These are phyloP conservation scores for Talaromyces atroroseus DNA, from an alignment of 2,329 filamentous ascomycete genomes.

Conservation along the genomic window DNA sequence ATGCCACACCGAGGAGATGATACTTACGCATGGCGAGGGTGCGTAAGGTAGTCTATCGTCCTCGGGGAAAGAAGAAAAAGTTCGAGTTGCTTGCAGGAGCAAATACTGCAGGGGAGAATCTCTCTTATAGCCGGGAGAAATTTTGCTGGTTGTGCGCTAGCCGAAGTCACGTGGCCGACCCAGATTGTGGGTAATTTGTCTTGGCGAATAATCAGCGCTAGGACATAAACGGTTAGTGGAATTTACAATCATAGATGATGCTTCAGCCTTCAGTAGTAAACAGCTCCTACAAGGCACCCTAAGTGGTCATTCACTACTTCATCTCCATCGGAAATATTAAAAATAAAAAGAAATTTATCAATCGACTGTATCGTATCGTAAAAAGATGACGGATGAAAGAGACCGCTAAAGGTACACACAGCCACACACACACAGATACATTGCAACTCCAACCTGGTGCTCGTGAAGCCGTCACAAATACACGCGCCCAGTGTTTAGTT, in stretches of 20 bases:
- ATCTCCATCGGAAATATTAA: background rate
- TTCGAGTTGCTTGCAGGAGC: constrained; percentile 10
- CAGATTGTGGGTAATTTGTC: background rate
- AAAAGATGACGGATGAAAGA: constrained; percentile 12
- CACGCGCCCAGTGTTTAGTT: constrained; percentile 33
- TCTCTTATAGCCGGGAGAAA: constrained; percentile 5
- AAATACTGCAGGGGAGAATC: constrained; percentile 14
- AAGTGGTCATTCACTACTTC: background rate
- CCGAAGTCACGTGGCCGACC: constrained; percentile 11
- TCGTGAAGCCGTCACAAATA: background rate
- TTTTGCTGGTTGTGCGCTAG: constrained; percentile 13
- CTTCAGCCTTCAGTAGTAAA: no score
- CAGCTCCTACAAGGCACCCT: no score
- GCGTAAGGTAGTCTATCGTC: constrained; percentile 63
- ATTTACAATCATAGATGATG: background rate
- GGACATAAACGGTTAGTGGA: background rate
- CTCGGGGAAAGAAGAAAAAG: constrained; percentile 27
- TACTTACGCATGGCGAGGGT: constrained; percentile 66
- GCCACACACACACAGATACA: constrained; percentile 10
- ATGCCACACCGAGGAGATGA: constrained; percentile 56
- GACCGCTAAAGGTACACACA: constrained; percentile 16
- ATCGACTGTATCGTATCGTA: constrained; percentile 10
- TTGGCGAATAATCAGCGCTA: background rate
- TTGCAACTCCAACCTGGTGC: constrained; percentile 1
- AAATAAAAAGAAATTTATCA: constrained; percentile 7